These are phyloP conservation scores for Hypomyces perniciosus DNA, from an alignment of 2,329 filamentous ascomycete genomes.

Conservation along the genomic window DNA sequence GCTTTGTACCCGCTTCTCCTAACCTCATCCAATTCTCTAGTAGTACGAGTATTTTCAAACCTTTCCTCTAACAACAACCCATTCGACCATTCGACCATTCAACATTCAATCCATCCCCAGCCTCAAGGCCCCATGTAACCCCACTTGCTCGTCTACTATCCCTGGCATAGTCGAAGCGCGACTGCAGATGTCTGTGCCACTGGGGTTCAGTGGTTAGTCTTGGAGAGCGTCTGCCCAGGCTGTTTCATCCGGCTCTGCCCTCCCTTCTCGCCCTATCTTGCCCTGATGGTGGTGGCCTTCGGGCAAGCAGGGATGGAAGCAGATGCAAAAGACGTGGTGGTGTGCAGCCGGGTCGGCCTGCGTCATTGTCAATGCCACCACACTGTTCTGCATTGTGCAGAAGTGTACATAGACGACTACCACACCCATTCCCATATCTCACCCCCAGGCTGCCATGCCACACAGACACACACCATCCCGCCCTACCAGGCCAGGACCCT, in stretches of 20 bases:
- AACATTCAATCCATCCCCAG: neutral
- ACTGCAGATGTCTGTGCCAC: neutral
- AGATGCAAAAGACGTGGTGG: neutral
- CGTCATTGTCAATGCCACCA: neutral
- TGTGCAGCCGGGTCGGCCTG: neutral
- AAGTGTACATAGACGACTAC: too few relatives aligned
- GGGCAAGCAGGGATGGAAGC: neutral
- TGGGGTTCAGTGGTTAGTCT: neutral
- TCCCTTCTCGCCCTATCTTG: neutral
- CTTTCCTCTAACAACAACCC: neutral
- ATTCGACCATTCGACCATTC: neutral
- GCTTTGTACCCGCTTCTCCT: too few relatives aligned
- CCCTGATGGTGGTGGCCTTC: neutral
- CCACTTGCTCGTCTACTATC: neutral
- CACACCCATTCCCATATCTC: neutral
- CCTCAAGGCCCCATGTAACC: neutral
- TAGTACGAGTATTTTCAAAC: too few relatives aligned
- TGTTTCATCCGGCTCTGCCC: neutral
- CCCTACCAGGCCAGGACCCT: conserved; percentile 1
- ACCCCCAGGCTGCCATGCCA: neutral
- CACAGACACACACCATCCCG: neutral
- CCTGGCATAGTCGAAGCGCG: neutral
- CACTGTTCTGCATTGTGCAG: too few relatives aligned
- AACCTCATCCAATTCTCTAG: too few relatives aligned
- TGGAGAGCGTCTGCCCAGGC: neutral